phyloP scores from a whole-genome alignment of 78 protist species.

The Dictyostelium intermedium region DNA sequence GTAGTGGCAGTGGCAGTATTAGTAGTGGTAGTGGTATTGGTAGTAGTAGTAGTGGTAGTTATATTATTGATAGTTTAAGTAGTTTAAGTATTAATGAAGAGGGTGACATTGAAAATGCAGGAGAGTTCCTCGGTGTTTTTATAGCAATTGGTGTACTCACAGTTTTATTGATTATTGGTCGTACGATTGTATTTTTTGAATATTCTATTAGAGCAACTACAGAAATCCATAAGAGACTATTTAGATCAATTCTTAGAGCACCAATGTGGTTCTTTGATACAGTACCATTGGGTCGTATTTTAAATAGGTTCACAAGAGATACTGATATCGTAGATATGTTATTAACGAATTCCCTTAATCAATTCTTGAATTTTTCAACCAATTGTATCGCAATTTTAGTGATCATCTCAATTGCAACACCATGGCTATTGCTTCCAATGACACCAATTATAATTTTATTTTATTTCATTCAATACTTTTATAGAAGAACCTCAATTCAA shows the following conservation, averaged over 20 bases:
- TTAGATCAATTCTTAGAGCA: constrained; percentile 38
- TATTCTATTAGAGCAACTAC: neutral
- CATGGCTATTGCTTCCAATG: constrained; percentile 29
- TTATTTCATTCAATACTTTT: constrained; percentile 42
- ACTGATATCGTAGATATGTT: constrained; percentile 70
- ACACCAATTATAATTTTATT: constrained; percentile 23
- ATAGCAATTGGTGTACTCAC: constrained; percentile 34
- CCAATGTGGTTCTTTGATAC: constrained; percentile 97
- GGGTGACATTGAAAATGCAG: neutral
- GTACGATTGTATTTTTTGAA: constrained; percentile 9
- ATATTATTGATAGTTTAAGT: neutral
- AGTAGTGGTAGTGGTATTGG: neutral
- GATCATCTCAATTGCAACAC: constrained; percentile 15
- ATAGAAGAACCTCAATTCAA: constrained; percentile 70
- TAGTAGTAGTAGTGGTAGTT: neutral
- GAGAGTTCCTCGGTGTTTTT: neutral
- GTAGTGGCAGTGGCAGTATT: neutral
- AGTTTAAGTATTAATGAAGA: neutral
- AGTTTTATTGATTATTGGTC: neutral
- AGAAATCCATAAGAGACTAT: constrained; percentile 3
- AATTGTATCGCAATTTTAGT: constrained; percentile 18
- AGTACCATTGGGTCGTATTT: constrained; percentile 97
- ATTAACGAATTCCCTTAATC: constrained; percentile 10
- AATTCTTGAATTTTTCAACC: constrained; percentile 19
- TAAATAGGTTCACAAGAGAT: constrained; percentile 96